Evolutionary conservation across 208 protist genomes (phyloP).

Genomic region (Trypanosoma conorhini): DNA sequence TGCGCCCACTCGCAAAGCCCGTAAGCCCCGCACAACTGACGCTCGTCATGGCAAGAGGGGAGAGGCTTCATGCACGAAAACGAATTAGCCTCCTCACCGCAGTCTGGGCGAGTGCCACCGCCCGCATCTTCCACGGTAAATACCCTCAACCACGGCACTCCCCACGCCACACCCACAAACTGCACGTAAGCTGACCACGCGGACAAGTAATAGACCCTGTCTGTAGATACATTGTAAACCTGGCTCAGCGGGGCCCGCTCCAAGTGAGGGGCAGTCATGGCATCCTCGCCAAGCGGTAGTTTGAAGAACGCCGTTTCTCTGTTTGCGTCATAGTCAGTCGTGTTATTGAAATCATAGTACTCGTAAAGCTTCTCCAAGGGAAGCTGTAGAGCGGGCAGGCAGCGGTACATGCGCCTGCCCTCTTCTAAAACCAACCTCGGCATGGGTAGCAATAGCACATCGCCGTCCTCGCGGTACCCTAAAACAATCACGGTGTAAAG

Average conservation of each 20-base stretch:
- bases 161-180: conserved; percentile 55
- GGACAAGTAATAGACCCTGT: conserved; percentile 24
- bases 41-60: conserved; percentile 1
- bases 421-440: conserved; percentile 4
- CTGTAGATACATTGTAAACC: conserved; percentile 31
- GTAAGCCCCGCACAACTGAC: conserved; percentile 17
- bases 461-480: conserved; percentile 38
- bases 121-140: neutral
- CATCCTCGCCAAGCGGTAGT: conserved; percentile 10
- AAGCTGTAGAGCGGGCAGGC: conserved; percentile 9
- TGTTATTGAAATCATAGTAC: conserved; percentile 16
- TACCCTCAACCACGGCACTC: conserved; percentile 45
- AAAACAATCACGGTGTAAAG: conserved; percentile 31
- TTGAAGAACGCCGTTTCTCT: neutral
- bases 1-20: conserved; percentile 8
- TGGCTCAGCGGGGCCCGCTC: conserved; percentile 15
- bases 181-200: conserved; percentile 30
- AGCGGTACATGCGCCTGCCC: neutral
- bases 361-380: conserved; percentile 5
- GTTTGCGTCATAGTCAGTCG: neutral
- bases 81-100: neutral
- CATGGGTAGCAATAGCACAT: conserved; percentile 33
- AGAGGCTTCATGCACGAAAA: conserved; percentile 11
- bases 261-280: conserved; percentile 28
- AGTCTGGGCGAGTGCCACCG: neutral